These are phyloP conservation scores for Picea glauca DNA, from an alignment of 75 land plant species.

Conservation along the genomic window DNA sequence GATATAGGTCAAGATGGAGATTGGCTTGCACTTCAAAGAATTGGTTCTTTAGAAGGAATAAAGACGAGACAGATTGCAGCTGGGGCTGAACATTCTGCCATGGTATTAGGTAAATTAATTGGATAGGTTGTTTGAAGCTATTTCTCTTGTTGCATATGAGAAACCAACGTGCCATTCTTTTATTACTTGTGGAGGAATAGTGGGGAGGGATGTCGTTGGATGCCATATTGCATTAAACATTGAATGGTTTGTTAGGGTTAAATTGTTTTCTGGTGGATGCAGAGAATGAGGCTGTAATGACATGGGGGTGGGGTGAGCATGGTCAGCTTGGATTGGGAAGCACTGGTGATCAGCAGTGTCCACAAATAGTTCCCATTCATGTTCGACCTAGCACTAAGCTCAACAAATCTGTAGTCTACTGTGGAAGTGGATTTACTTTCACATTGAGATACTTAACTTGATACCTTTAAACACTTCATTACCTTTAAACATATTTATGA, in stretches of 20 bases:
- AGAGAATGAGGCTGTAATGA: conserved; percentile 69
- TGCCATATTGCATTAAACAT: neutral
- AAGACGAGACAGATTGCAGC: conserved; percentile 59
- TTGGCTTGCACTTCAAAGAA: neutral
- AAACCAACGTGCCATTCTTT: neutral
- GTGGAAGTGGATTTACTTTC: conserved; percentile 94
- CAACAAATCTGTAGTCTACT: conserved; percentile 25
- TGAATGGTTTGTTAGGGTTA: neutral
- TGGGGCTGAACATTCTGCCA: conserved; percentile 91
- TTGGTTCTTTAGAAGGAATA: conserved; percentile 20
- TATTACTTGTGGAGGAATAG: neutral
- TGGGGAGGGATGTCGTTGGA: neutral
- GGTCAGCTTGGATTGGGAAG: conserved; percentile 94
- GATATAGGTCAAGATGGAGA: conserved; percentile 6
- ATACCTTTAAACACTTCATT: neutral
- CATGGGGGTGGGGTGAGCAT: conserved; percentile 99
- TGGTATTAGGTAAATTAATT: conserved; percentile 57
- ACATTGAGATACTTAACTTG: conserved; percentile 3
- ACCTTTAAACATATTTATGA: too few species aligned
- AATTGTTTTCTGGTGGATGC: conserved; percentile 10
- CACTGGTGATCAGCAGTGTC: conserved; percentile 53
- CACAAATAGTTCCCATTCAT: conserved; percentile 49
- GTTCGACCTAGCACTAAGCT: neutral
- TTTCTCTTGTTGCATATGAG: neutral
- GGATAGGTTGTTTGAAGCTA: neutral